Conservation (phyloP, 352 stramenopile genomes). For the Peronospora destructor region DNA sequence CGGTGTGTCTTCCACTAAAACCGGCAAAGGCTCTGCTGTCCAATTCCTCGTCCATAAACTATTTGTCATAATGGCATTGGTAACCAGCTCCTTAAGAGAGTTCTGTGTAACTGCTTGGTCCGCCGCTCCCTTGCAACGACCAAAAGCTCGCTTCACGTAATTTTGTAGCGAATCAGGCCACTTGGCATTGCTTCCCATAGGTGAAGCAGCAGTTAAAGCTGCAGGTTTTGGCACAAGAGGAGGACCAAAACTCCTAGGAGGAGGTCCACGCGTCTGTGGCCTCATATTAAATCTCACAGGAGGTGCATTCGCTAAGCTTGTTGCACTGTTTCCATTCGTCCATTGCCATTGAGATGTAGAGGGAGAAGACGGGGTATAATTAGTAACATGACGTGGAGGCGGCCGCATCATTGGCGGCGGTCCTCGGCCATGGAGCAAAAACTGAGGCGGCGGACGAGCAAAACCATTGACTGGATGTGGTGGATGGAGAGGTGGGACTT, state of each 20-base stretch:
- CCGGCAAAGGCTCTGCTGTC: conserved; percentile 61
- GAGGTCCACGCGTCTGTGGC: conserved; percentile 11
- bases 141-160: conserved; percentile 84
- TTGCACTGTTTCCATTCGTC: conserved; percentile 35
- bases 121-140: conserved; percentile 58
- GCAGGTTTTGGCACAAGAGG: conserved; percentile 15
- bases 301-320: conserved; percentile 15
- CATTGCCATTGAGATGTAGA: conserved; percentile 57
- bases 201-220: conserved; percentile 7
- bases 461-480: conserved; percentile 12
- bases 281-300: conserved; percentile 46
- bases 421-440: conserved; percentile 18
- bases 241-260: conserved; percentile 15
- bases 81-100: conserved; percentile 75
- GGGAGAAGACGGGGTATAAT: conserved; percentile 13
- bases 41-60: conserved; percentile 84
- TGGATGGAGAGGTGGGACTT: conserved; percentile 19
- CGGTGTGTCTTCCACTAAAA: conserved; percentile 46
- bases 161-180: conserved; percentile 79
- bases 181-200: conserved; percentile 44
- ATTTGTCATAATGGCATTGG: conserved; percentile 77
- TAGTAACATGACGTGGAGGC: conserved; percentile 24
- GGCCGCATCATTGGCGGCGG: conserved; percentile 37
- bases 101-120: conserved; percentile 79
- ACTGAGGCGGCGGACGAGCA: conserved; percentile 16